These are phyloP conservation scores for Citrus reticulata DNA, from an alignment of 345 rosid genomes.

Conservation along the genomic window DNA sequence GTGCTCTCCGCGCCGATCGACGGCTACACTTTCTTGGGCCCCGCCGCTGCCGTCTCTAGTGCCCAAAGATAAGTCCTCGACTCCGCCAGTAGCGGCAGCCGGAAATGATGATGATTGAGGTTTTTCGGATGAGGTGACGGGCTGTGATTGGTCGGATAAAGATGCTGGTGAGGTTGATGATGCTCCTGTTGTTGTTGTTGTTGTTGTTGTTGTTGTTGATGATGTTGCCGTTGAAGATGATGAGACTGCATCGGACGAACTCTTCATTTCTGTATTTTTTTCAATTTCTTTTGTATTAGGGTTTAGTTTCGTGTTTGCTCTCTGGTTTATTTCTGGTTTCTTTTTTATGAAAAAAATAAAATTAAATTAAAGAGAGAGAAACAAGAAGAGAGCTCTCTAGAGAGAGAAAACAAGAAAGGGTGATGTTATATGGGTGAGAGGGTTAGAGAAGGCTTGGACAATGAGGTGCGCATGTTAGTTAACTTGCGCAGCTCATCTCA, in stretches of 20 bases:
- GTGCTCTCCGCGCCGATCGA: conserved; percentile 81
- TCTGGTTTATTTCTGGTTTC: conserved; percentile 6
- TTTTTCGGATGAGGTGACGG: conserved; percentile 40
- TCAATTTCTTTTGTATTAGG: conserved; percentile 1
- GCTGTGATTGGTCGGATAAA: conserved; percentile 44
- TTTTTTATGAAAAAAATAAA: background rate
- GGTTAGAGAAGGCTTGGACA: conserved; percentile 21
- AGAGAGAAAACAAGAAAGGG: conserved; percentile 5
- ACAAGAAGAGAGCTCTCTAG: background rate
- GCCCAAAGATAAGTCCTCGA: conserved; percentile 53
- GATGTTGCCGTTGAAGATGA: conserved; percentile 27
- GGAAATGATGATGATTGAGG: conserved; percentile 37
- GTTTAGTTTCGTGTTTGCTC: background rate
- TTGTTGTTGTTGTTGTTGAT: background rate
- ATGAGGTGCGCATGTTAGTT: conserved; percentile 31
- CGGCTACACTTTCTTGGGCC: conserved; percentile 69
- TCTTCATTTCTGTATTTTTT: conserved; percentile 38
- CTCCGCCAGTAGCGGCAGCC: conserved; percentile 35
- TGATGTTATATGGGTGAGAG: conserved; percentile 28
- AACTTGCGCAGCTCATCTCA: conserved; percentile 17
- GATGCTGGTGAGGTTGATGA: background rate
- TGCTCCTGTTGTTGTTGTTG: no score
- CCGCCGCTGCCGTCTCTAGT: conserved; percentile 74
- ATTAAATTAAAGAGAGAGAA: background rate
- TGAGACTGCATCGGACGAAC: conserved; percentile 72